Conservation (phyloP, 2,329 filamentous ascomycete species). For the Calonectria ilicicola region DNA sequence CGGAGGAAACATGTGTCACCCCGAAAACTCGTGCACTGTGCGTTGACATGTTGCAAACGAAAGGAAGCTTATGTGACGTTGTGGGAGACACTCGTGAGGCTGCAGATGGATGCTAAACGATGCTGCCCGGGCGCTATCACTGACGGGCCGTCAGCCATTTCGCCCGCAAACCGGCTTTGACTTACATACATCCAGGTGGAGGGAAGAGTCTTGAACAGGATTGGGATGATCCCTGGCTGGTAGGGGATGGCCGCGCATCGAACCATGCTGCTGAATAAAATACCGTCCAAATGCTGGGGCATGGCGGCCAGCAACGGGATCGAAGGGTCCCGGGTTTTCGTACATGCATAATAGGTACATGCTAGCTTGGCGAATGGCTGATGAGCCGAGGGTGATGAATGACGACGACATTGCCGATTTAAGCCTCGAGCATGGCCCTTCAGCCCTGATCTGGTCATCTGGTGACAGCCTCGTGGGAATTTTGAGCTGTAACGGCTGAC, state of each 20-base stretch:
- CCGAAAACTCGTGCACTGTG: slow-evolving; percentile 21
- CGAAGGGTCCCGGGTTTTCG: not conserved
- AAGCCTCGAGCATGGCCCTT: not conserved
- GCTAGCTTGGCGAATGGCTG: not conserved
- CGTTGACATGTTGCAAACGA: slow-evolving; percentile 11
- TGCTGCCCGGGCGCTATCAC: not conserved
- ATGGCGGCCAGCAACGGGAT: slow-evolving; percentile 4
- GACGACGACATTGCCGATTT: slow-evolving; percentile 14
- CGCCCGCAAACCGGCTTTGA: slow-evolving; percentile 7
- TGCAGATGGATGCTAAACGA: not conserved
- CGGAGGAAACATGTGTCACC: slow-evolving; percentile 12
- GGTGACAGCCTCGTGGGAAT: slow-evolving; percentile 9
- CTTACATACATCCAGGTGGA: slow-evolving; percentile 9
- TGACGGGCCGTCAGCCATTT: not conserved
- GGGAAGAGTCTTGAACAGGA: slow-evolving; percentile 11
- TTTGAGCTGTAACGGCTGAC: slow-evolving; percentile 2
- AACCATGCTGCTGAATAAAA: slow-evolving; percentile 16
- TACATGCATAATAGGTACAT: slow-evolving; percentile 2
- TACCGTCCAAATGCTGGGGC: slow-evolving; percentile 7
- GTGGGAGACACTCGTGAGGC: not conserved
- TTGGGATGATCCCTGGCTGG: slow-evolving; percentile 12
- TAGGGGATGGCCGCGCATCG: slow-evolving; percentile 21
- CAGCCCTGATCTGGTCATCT: not conserved
- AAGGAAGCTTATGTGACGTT: slow-evolving; percentile 1
- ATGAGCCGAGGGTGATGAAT: slow-evolving; percentile 1